phyloP scores from a whole-genome alignment of 768 basidiomycete genomes.

The Porphyrellus cyaneotinctus region DNA sequence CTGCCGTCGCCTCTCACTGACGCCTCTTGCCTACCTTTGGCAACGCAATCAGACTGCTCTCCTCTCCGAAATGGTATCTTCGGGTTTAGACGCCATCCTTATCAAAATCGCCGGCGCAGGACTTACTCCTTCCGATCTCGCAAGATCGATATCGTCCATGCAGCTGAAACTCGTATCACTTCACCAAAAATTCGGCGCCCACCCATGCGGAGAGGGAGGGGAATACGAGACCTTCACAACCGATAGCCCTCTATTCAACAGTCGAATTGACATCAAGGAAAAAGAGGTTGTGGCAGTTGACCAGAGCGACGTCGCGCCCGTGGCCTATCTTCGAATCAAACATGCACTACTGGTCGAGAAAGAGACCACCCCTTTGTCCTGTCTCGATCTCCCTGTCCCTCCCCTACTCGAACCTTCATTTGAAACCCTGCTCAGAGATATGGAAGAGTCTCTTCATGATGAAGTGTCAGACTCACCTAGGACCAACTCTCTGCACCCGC shows the following conservation, averaged over 20 bases:
- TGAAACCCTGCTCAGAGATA: slow-evolving; percentile 1
- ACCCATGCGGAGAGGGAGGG: slow-evolving; percentile 96
- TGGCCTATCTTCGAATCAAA: slow-evolving; percentile 86
- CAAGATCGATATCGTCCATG: slow-evolving; percentile 71
- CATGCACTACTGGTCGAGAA: slow-evolving; percentile 63
- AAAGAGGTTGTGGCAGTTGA: slow-evolving; percentile 73
- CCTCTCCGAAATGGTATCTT: slow-evolving; percentile 79
- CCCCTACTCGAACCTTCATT: slow-evolving; percentile 42
- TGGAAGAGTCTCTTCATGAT: slow-evolving; percentile 13
- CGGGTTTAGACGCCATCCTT: slow-evolving; percentile 74
- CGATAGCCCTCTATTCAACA: slow-evolving; percentile 86
- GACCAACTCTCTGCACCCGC: background rate
- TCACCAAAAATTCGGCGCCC: slow-evolving; percentile 79
- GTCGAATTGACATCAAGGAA: slow-evolving; percentile 62
- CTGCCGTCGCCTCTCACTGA: slow-evolving; percentile 75
- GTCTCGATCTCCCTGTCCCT: slow-evolving; percentile 38
- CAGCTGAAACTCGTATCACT: slow-evolving; percentile 66
- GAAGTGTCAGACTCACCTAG: background rate
- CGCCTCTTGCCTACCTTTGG: slow-evolving; percentile 88
- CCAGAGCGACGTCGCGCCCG: slow-evolving; percentile 80
- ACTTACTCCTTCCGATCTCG: slow-evolving; percentile 70
- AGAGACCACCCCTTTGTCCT: background rate
- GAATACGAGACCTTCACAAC: slow-evolving; percentile 95
- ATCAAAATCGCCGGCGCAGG: slow-evolving; percentile 98
- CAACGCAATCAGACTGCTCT: slow-evolving; percentile 86